Conservation (phyloP, 2,329 filamentous ascomycete species). For the Cordyceps fumosorosea region DNA sequence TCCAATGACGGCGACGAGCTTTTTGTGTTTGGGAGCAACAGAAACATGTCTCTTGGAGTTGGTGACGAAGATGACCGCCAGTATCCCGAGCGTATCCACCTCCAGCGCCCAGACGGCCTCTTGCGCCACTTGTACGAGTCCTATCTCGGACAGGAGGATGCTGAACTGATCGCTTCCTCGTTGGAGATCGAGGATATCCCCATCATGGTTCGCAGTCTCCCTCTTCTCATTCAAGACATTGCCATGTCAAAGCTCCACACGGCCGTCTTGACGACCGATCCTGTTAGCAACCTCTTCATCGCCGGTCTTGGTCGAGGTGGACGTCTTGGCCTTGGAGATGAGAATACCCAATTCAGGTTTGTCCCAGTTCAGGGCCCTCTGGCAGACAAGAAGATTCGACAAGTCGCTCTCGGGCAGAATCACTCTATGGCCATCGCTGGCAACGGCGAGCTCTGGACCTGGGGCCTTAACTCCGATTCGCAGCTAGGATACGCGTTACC, state of each 20-base stretch:
- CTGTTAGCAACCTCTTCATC: conserved; percentile 83
- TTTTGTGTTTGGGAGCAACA: conserved; percentile 93
- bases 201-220: conserved; percentile 61
- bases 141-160: conserved; percentile 45
- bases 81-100: conserved; percentile 74
- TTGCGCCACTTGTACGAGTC: conserved; percentile 67
- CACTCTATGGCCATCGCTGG: conserved; percentile 81
- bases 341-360: conserved; percentile 83
- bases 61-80: conserved; percentile 95
- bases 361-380: conserved; percentile 74
- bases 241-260: conserved; percentile 88
- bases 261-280: conserved; percentile 79
- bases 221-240: conserved; percentile 72
- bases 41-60: conserved; percentile 85
- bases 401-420: conserved; percentile 84
- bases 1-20: conserved; percentile 65
- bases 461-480: conserved; percentile 81
- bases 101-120: conserved; percentile 72
- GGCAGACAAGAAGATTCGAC: conserved; percentile 63
- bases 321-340: conserved; percentile 80
- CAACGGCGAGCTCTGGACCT: conserved; percentile 88
- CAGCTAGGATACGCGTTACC: conserved; percentile 83
- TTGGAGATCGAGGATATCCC: conserved; percentile 54
- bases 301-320: conserved; percentile 90
- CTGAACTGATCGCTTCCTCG: conserved; percentile 22